A percentile compares a stretch with the other conserved stretches of the same genome.
Evolutionary conservation across 2,329 filamentous ascomycete genomes (phyloP).

Genomic region (Bipolaris zeicola): DNA sequence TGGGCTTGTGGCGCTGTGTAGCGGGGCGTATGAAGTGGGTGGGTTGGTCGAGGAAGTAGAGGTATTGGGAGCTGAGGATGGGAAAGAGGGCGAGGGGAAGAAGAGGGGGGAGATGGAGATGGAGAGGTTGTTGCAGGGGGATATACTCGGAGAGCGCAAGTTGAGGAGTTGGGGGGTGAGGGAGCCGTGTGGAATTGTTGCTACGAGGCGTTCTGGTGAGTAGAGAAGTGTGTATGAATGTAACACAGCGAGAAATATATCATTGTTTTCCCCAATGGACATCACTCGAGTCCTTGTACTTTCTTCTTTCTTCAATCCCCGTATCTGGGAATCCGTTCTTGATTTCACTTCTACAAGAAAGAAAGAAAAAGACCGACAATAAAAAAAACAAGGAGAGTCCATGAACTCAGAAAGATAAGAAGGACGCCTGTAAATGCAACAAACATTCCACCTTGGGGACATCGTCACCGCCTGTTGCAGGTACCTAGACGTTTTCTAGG

Average conservation of each 20-base stretch:
- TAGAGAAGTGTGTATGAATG: not conserved
- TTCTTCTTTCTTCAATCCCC: no score
- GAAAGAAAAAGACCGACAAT: not conserved
- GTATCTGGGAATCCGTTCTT: no score
- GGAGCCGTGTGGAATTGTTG: constrained; percentile 54
- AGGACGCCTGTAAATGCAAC: constrained; percentile 12
- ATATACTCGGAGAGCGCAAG: constrained; percentile 43
- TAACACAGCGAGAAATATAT: not conserved
- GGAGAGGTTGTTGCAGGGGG: constrained; percentile 33
- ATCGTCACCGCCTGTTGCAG: not conserved
- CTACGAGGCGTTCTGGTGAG: constrained; percentile 20
- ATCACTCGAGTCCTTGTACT: no score
- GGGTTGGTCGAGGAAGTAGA: constrained; percentile 81
- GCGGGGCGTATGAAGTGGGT: constrained; percentile 81
- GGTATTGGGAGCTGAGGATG: constrained; percentile 44
- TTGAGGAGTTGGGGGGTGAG: constrained; percentile 53
- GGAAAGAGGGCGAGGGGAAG: not conserved
- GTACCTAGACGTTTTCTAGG: not conserved
- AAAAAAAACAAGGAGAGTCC: not conserved
- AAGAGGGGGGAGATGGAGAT: constrained; percentile 29
- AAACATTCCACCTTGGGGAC: not conserved
- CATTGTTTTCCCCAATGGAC: no score
- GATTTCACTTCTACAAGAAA: not conserved
- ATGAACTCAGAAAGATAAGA: not conserved
- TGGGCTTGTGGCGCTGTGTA: constrained; percentile 75